Percentiles rank a stretch among this genome's conserved stretches.
Evolutionary conservation across 257 asterid species (phyloP).

Genomic region (Solanum phureja): DNA sequence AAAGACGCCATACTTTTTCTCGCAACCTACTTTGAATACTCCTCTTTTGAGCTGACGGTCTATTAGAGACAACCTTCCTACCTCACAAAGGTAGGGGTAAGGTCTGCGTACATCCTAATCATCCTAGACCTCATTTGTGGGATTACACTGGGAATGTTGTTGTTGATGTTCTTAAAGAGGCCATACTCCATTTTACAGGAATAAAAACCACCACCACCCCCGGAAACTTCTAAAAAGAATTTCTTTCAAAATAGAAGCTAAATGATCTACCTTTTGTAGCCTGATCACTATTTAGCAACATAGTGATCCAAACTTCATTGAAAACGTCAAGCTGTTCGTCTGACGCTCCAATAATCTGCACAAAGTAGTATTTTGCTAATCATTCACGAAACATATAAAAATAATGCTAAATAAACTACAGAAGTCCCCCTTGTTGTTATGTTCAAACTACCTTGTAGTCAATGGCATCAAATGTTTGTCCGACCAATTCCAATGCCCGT

Average conservation of each 20-base stretch:
- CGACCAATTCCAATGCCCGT: constrained; percentile 53
- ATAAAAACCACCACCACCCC: neutral
- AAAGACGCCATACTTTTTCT: neutral
- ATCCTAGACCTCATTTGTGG: neutral
- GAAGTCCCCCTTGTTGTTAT: neutral
- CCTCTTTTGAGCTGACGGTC: neutral
- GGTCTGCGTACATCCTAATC: neutral
- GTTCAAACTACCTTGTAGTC: constrained; percentile 48
- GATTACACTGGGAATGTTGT: neutral
- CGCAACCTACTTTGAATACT: neutral
- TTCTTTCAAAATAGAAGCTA: neutral
- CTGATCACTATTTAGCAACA: constrained; percentile 54
- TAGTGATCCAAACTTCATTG: constrained; percentile 49
- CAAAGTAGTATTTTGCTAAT: neutral
- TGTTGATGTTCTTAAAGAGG: neutral
- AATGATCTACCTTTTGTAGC: constrained; percentile 32
- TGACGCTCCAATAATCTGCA: constrained; percentile 88
- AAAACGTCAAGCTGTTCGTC: constrained; percentile 93
- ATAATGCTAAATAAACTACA: neutral
- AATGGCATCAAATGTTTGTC: constrained; percentile 44
- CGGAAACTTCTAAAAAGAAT: neutral
- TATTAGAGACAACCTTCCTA: neutral
- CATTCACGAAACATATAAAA: neutral
- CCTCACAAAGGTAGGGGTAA: neutral
- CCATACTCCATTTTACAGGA: neutral